A percentile compares a stretch with the other conserved stretches of the same genome.
Evolutionary conservation across 2,329 filamentous ascomycete species (phyloP).

Genomic region (Cladorrhinum sp.): DNA sequence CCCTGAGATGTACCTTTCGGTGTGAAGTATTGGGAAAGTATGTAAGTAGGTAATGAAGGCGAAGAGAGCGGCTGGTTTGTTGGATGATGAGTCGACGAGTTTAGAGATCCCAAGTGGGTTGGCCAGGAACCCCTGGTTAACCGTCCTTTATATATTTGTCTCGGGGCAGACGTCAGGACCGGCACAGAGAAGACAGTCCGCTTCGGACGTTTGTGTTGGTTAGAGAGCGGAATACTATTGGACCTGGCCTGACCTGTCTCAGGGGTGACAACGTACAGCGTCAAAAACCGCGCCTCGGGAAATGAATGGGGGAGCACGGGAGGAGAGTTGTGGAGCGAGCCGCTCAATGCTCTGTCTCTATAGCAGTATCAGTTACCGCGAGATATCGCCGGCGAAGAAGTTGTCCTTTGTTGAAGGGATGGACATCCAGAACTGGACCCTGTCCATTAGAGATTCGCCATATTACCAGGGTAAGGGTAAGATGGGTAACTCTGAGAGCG

Average conservation of each 20-base stretch:
- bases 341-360: slow-evolving; percentile 17
- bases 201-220: background rate
- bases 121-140: background rate
- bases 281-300: slow-evolving; percentile 19
- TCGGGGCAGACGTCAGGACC: background rate
- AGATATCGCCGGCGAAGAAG: background rate
- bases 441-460: background rate
- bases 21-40: background rate
- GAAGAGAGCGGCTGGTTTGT: background rate
- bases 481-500: background rate
- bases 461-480: slow-evolving; percentile 12
- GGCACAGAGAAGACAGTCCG: background rate
- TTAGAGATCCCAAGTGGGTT: background rate
- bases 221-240: background rate
- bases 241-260: background rate
- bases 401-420: slow-evolving; percentile 1
- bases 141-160: background rate
- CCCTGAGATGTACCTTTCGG: background rate
- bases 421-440: background rate
- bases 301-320: slow-evolving; percentile 11
- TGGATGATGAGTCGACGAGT: background rate
- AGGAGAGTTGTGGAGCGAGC: slow-evolving; percentile 7
- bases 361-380: slow-evolving; percentile 13
- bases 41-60: background rate
- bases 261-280: slow-evolving; percentile 1